phyloP scores from a whole-genome alignment of 148 eudicot genomes.

The Persicaria tinctoria region DNA sequence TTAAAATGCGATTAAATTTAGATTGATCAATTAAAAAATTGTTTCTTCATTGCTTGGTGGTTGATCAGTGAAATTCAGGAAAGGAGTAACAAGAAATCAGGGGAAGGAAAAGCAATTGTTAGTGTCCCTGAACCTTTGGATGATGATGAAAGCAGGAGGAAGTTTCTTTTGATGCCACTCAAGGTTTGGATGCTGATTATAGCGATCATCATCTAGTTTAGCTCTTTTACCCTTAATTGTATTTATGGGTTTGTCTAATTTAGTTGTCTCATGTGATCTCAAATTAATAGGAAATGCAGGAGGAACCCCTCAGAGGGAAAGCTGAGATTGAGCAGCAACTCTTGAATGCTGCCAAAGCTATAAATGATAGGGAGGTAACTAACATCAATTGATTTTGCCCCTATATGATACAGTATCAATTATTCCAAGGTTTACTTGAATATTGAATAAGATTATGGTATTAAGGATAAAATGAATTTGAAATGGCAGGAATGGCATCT shows the following conservation, averaged over 20 bases:
- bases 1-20: no score
- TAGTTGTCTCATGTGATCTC: not conserved
- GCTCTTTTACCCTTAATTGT: not conserved
- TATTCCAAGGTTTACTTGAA: not conserved
- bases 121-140: not conserved
- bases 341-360: slow-evolving; percentile 19
- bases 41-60: not conserved
- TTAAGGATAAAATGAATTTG: no score
- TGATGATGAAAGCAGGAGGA: slow-evolving; percentile 7
- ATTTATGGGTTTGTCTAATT: not conserved
- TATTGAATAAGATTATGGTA: not conserved
- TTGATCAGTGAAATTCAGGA: slow-evolving; percentile 27
- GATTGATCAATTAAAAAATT: no score
- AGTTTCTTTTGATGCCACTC: slow-evolving; percentile 11
- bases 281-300: slow-evolving; percentile 18
- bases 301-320: slow-evolving; percentile 28
- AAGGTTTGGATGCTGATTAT: slow-evolving; percentile 20
- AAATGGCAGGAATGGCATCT: no score
- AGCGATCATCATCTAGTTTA: not conserved
- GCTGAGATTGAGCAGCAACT: slow-evolving; percentile 29
- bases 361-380: slow-evolving; percentile 26
- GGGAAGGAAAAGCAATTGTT: slow-evolving; percentile 11
- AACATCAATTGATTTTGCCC: not conserved
- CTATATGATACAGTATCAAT: not conserved
- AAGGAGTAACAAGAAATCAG: slow-evolving; percentile 10